These are phyloP conservation scores for Pleurotus citrinopileatus DNA, from an alignment of 768 basidiomycete genomes.

Conservation along the genomic window DNA sequence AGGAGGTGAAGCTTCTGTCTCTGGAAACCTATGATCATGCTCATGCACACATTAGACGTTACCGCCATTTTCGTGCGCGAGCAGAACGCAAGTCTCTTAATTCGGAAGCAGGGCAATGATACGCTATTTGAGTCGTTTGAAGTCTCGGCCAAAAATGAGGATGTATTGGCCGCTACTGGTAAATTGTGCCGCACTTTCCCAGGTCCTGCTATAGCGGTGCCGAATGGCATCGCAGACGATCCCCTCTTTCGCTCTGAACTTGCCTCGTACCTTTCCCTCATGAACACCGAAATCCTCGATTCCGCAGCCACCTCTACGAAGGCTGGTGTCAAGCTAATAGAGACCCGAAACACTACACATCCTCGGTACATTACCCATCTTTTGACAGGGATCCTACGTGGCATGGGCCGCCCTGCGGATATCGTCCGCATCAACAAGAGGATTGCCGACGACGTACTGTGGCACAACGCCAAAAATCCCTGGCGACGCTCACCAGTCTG, in stretches of 20 bases:
- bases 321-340: constrained; percentile 29
- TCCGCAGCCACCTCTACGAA: constrained; percentile 33
- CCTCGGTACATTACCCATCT: constrained; percentile 49
- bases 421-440: constrained; percentile 36
- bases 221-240: constrained; percentile 23
- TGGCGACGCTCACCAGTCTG: constrained; percentile 53
- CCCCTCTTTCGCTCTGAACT: constrained; percentile 31
- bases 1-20: not conserved
- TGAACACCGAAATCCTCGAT: constrained; percentile 32
- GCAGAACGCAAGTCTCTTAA: constrained; percentile 47
- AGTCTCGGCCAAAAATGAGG: constrained; percentile 30
- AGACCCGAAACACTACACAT: constrained; percentile 37
- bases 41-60: constrained; percentile 29
- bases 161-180: constrained; percentile 35
- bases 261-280: constrained; percentile 33
- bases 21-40: not conserved
- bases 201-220: constrained; percentile 38
- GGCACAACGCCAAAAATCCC: constrained; percentile 32
- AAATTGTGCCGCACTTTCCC: constrained; percentile 47
- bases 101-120: constrained; percentile 25
- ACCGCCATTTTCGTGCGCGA: constrained; percentile 35
- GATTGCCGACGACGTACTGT: constrained; percentile 44
- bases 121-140: constrained; percentile 46
- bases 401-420: constrained; percentile 27
- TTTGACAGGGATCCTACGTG: constrained; percentile 44